Conservation (phyloP, 768 basidiomycete species). For the Terana coerulea region DNA sequence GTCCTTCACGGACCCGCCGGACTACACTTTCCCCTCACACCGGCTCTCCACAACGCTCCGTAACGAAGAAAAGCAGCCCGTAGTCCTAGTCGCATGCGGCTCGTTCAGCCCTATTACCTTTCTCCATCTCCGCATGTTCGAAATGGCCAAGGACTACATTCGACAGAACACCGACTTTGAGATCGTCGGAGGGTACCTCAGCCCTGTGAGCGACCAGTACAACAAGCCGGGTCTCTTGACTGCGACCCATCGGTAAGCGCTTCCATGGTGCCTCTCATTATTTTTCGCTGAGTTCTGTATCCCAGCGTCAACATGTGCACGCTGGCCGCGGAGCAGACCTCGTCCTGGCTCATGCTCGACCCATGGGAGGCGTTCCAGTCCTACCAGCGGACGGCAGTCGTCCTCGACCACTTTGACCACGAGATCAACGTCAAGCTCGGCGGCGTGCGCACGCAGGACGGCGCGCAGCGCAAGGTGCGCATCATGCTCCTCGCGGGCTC, state of each 20-base stretch:
- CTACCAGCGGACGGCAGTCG: conserved; percentile 95
- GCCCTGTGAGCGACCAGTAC: conserved; percentile 94
- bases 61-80: conserved; percentile 69
- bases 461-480: conserved; percentile 70
- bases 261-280: conserved; percentile 12
- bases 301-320: conserved; percentile 82
- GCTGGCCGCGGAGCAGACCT: conserved; percentile 86
- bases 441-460: conserved; percentile 70
- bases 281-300: not conserved
- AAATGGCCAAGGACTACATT: conserved; percentile 97
- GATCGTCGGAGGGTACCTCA: conserved; percentile 93
- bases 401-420: conserved; percentile 95
- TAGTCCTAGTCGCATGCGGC: conserved; percentile 95
- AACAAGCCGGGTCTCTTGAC: conserved; percentile 93
- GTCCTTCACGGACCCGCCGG: conserved; percentile 57
- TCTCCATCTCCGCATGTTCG: conserved; percentile 97
- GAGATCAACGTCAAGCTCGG: conserved; percentile 86
- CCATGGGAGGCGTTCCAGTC: conserved; percentile 95
- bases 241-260: conserved; percentile 79
- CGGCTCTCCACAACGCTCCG: conserved; percentile 56
- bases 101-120: conserved; percentile 99
- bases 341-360: conserved; percentile 95
- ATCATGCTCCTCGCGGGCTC: conserved; percentile 97
- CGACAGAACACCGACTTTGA: conserved; percentile 91
- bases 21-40: conserved; percentile 66